These are phyloP conservation scores for Torrubiellomyces zombiae DNA, from an alignment of 2,329 filamentous ascomycete genomes.

Conservation along the genomic window DNA sequence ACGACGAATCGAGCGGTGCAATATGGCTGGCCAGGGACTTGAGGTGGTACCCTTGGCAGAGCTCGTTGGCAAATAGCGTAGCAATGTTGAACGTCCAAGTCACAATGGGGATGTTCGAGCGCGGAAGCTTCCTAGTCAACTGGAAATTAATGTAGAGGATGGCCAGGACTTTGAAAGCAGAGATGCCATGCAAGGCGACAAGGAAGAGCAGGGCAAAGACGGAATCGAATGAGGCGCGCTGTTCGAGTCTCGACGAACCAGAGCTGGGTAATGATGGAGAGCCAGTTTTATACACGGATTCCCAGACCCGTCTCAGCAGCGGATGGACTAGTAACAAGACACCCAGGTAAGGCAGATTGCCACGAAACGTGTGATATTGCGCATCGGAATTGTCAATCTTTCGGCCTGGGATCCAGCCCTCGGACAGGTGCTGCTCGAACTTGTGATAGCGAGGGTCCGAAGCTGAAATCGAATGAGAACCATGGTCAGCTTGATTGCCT, in stretches of 20 bases:
- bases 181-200: constrained; percentile 66
- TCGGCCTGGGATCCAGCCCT: constrained; percentile 84
- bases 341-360: constrained; percentile 69
- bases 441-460: constrained; percentile 66
- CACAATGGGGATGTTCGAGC: constrained; percentile 49
- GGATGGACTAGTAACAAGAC: constrained; percentile 65
- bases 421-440: constrained; percentile 52
- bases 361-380: constrained; percentile 74
- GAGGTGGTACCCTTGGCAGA: constrained; percentile 62
- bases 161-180: constrained; percentile 60
- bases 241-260: constrained; percentile 44
- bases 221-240: constrained; percentile 69
- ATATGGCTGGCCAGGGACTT: constrained; percentile 41
- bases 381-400: constrained; percentile 83
- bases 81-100: constrained; percentile 87
- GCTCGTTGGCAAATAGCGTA: constrained; percentile 78
- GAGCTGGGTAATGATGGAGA: constrained; percentile 16
- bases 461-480: too few species aligned
- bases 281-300: constrained; percentile 29
- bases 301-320: constrained; percentile 56
- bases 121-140: constrained; percentile 57
- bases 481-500: too few species aligned
- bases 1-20: constrained; percentile 20
- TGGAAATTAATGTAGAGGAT: constrained; percentile 74
- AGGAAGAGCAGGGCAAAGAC: constrained; percentile 69